These are phyloP conservation scores for Triadica sebifera DNA, from an alignment of 345 rosid genomes.

Conservation along the genomic window DNA sequence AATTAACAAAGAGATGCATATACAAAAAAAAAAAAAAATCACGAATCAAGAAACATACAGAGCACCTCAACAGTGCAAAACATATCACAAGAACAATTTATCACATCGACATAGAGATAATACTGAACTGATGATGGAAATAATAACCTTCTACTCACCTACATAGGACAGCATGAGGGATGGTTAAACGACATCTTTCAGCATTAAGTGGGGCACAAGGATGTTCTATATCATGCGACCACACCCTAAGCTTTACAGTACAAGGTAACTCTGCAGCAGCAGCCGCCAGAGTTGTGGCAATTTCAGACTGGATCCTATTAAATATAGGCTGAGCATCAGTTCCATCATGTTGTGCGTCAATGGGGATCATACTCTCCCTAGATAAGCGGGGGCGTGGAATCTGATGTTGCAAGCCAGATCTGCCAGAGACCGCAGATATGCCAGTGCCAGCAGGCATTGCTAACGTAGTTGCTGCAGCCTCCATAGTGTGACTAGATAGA, in stretches of 20 bases:
- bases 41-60: neutral
- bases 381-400: slow-evolving; percentile 41
- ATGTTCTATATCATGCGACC: slow-evolving; percentile 76
- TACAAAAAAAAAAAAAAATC: neutral
- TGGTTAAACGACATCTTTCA: slow-evolving; percentile 63
- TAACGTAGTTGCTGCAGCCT: slow-evolving; percentile 51
- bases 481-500: slow-evolving; percentile 37
- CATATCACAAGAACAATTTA: neutral
- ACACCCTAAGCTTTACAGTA: slow-evolving; percentile 85
- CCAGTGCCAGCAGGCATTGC: slow-evolving; percentile 48
- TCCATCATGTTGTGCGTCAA: slow-evolving; percentile 31
- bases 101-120: neutral
- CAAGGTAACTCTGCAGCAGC: slow-evolving; percentile 95
- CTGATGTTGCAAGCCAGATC: slow-evolving; percentile 40
- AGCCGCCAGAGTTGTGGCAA: slow-evolving; percentile 76
- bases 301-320: slow-evolving; percentile 65
- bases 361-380: slow-evolving; percentile 39
- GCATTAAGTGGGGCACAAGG: slow-evolving; percentile 62
- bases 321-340: slow-evolving; percentile 51
- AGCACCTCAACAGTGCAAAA: neutral
- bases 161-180: slow-evolving; percentile 95
- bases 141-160: slow-evolving; percentile 56
- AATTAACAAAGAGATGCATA: neutral
- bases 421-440: slow-evolving; percentile 49
- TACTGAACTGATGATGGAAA: neutral